These are phyloP conservation scores for Jatropha multifida DNA, from an alignment of 441 rosid species.

Conservation along the genomic window DNA sequence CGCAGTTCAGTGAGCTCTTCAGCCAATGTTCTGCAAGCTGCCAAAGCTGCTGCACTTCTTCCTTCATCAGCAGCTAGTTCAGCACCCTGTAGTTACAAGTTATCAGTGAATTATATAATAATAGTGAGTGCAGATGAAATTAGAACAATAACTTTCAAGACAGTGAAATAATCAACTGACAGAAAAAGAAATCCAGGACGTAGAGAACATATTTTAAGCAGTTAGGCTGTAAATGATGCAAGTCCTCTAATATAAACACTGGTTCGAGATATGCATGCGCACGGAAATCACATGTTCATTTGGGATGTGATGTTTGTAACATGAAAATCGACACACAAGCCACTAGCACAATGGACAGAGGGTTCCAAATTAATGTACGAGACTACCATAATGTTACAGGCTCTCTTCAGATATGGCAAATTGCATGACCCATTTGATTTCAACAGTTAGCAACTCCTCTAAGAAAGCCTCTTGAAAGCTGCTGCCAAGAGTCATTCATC, in stretches of 20 bases:
- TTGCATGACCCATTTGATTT: neutral
- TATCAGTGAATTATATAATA: slow-evolving; percentile 1
- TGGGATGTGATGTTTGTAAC: neutral
- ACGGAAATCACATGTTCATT: neutral
- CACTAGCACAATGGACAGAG: neutral
- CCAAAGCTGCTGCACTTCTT: slow-evolving; percentile 83
- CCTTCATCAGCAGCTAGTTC: slow-evolving; percentile 88
- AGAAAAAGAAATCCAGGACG: neutral
- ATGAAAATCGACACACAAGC: neutral
- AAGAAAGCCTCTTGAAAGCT: neutral
- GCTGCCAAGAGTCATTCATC: neutral
- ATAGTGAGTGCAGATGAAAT: neutral
- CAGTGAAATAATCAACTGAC: neutral
- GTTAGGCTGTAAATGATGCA: neutral
- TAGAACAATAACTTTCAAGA: neutral
- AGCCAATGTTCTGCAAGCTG: slow-evolving; percentile 93
- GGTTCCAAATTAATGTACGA: neutral
- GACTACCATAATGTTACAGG: neutral
- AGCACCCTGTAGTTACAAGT: slow-evolving; percentile 61
- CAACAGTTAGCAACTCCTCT: neutral
- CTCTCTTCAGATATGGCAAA: neutral
- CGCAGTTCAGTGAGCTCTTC: slow-evolving; percentile 92
- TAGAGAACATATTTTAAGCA: neutral
- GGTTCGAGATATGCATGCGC: neutral
- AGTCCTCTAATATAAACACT: neutral